phyloP scores from a whole-genome alignment of 176 grass and related monocot species.

The Rhynchospora breviuscula region DNA sequence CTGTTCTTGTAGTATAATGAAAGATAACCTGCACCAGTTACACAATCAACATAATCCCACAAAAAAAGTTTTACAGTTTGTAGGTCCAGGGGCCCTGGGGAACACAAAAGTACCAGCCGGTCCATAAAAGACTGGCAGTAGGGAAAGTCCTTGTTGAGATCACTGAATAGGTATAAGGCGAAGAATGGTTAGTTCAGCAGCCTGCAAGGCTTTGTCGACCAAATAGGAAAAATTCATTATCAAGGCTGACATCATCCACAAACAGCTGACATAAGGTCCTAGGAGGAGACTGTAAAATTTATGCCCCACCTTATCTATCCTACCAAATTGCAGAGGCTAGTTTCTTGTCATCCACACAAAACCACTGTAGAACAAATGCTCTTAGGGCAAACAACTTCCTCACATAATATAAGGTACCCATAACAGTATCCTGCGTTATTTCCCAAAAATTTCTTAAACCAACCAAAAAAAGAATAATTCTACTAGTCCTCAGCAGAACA shows the following conservation, averaged over 20 bases:
- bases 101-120: background rate
- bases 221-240: background rate
- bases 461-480: background rate
- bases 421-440: background rate
- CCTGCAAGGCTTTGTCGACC: background rate
- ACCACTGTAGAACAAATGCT: background rate
- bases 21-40: conserved; percentile 56
- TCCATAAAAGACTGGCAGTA: background rate
- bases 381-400: background rate
- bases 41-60: background rate
- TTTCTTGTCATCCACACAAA: background rate
- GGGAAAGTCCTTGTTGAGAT: background rate
- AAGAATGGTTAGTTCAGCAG: background rate
- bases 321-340: background rate
- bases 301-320: background rate
- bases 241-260: background rate
- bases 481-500: background rate
- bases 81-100: background rate
- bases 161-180: background rate
- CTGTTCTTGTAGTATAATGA: conserved; percentile 76
- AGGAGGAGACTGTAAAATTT: background rate
- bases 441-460: background rate
- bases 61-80: conserved; percentile 3
- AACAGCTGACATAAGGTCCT: background rate
- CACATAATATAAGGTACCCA: background rate